Evolutionary conservation across 106 monocot species (phyloP).

Genomic region (Gastrodia elata): DNA sequence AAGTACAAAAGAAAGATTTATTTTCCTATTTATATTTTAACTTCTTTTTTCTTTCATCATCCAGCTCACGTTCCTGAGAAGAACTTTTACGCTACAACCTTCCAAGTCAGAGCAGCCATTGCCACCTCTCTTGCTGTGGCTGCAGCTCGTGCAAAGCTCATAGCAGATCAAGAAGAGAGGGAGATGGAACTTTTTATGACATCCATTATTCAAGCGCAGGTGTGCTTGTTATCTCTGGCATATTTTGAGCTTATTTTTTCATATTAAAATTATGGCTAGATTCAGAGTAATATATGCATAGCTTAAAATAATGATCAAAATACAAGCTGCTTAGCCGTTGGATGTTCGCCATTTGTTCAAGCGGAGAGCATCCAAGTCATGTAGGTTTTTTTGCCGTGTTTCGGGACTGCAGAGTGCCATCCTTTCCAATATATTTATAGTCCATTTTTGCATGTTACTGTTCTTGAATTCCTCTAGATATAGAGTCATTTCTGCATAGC

Average conservation of each 20-base stretch:
- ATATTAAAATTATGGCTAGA: neutral
- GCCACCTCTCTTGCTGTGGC: conserved; percentile 63
- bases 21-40: neutral
- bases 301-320: neutral
- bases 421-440: too few species aligned
- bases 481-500: too few species aligned
- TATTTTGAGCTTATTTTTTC: neutral
- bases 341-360: too few species aligned
- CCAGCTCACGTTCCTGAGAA: conserved; percentile 17
- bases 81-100: conserved; percentile 38
- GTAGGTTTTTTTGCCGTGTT: too few species aligned
- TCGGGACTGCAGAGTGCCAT: too few species aligned
- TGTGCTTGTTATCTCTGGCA: conserved; percentile 6
- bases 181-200: conserved; percentile 77
- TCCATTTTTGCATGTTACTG: too few species aligned
- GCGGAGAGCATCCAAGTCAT: too few species aligned
- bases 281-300: neutral
- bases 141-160: conserved; percentile 77
- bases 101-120: conserved; percentile 58
- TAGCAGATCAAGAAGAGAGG: conserved; percentile 76
- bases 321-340: neutral
- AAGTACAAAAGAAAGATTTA: too few species aligned
- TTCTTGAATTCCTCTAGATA: too few species aligned
- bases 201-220: conserved; percentile 71
- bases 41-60: neutral